Conservation (phyloP, 495 filamentous ascomycete genomes). For the Trichoderma gamsii region DNA sequence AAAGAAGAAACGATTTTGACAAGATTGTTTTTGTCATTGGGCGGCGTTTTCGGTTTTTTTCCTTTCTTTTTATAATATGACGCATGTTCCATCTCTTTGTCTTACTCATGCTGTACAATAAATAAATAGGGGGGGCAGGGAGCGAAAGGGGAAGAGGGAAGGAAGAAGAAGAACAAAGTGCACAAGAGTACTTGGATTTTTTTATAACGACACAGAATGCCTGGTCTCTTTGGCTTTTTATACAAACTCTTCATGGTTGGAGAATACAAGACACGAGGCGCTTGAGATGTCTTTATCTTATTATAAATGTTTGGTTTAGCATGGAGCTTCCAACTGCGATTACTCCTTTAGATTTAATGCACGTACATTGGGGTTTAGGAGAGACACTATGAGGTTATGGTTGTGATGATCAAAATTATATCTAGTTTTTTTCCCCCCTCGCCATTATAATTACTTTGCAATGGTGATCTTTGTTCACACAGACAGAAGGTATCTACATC, state of each 20-base stretch:
- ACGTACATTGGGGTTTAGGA: too few species aligned
- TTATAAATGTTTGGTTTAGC: background rate
- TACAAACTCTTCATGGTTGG: background rate
- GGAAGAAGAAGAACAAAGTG: background rate
- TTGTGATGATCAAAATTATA: too few species aligned
- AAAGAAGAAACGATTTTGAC: constrained; percentile 11
- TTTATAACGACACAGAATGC: background rate
- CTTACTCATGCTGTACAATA: constrained; percentile 5
- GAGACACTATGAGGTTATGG: too few species aligned
- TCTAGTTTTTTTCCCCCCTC: too few species aligned
- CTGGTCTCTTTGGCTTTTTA: background rate
- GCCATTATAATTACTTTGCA: too few species aligned
- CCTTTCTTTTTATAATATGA: background rate
- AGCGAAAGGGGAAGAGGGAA: background rate
- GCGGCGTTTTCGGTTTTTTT: background rate
- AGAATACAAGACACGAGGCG: background rate
- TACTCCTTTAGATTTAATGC: too few species aligned
- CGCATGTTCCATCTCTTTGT: background rate
- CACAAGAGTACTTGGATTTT: background rate
- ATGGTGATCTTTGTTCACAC: too few species aligned
- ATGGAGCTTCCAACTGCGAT: too few species aligned
- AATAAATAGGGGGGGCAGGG: background rate
- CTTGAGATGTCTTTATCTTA: background rate
- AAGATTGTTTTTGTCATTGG: constrained; percentile 3
- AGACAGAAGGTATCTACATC: too few species aligned